Base-by-base conservation (phyloP, 179 eudicot species). In the Sideroxylon spinosum region DNA sequence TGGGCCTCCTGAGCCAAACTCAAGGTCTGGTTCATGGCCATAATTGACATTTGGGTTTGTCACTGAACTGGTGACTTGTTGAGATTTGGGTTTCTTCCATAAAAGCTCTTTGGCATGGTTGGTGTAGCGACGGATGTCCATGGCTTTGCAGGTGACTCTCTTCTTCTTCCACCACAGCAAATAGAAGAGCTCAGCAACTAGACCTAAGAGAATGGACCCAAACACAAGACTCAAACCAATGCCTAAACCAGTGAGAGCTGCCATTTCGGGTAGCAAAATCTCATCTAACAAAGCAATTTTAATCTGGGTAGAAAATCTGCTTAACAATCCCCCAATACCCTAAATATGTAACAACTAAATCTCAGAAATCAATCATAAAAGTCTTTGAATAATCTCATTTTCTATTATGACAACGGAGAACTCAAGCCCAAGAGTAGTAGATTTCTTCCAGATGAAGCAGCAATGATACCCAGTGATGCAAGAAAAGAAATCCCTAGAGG, bases 131-230 rank as follows among this genome's bases (percentile, higher is more conserved):
- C 76, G 75, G 13, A 81, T 78, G 72, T 88, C 83, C 29, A 76
- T 71, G 37, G 75, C 86, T 78, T 74, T 80, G 65, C 77, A 76
- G 50, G 64, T 48, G 81, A 28, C 71, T 73, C 74, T 85, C 16
- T 14, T 10, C 81, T 87, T 91, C 72, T 89, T 93, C 92, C 91
- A 90, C 90, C 98, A 91, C 17, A 91, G 70, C n/a, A 93, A 48
- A 55, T 95, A 95, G 84, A 89, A 95, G 6, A 93, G 79, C 83
- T 93, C 98, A 77, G 86, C 98, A 56, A 89, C 82, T 6, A 95
- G 81, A 13, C 86, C 97, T 68, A 95, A 71, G 48, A 95, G 28
- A 48, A 95, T 84, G 80, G 86, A 90, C 0, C 95, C 93, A 82
- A 90, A 91, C n/a, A 91, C 86, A 28, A 91, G 20, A 71, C 97